Conservation (phyloP, 2,329 filamentous ascomycete species). For the Clarireedia hainanense region DNA sequence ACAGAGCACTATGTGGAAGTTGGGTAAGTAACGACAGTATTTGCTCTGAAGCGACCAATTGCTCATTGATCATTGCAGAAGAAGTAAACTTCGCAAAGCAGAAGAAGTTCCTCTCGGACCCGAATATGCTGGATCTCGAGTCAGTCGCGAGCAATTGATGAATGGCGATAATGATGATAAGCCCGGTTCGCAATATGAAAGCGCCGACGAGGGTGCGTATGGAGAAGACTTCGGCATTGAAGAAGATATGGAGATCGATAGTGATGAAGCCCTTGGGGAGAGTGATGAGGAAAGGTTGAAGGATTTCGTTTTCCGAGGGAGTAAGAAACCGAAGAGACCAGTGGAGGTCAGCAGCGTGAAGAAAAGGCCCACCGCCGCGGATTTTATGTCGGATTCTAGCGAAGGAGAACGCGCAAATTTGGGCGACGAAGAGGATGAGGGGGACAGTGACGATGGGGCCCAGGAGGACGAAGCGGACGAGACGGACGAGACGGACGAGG, state of each 20-base stretch:
- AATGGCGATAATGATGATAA: constrained; percentile 45
- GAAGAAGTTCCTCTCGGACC: constrained; percentile 63
- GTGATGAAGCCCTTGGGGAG: constrained; percentile 66
- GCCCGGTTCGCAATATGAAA: constrained; percentile 19
- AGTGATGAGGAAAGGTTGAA: constrained; percentile 80
- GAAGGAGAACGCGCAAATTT: constrained; percentile 28
- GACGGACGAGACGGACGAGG: constrained; percentile 29
- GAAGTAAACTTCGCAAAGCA: constrained; percentile 74
- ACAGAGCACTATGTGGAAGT: constrained; percentile 84
- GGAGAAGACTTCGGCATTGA: constrained; percentile 48
- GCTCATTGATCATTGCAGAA: constrained; percentile 38
- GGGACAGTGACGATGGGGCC: constrained; percentile 24
- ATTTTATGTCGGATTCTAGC: constrained; percentile 44
- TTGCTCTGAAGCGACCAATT: not conserved
- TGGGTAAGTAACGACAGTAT: constrained; percentile 40
- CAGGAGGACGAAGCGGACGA: constrained; percentile 19
- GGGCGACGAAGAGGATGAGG: constrained; percentile 20
- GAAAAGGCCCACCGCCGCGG: constrained; percentile 43
- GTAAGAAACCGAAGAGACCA: constrained; percentile 39
- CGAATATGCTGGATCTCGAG: constrained; percentile 69
- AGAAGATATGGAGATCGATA: constrained; percentile 52
- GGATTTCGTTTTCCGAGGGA: constrained; percentile 58
- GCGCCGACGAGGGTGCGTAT: constrained; percentile 30
- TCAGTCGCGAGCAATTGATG: constrained; percentile 62
- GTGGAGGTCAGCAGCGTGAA: constrained; percentile 24